Evolutionary conservation across 768 basidiomycete species (phyloP).

Genomic region (Mycena indigotica): DNA sequence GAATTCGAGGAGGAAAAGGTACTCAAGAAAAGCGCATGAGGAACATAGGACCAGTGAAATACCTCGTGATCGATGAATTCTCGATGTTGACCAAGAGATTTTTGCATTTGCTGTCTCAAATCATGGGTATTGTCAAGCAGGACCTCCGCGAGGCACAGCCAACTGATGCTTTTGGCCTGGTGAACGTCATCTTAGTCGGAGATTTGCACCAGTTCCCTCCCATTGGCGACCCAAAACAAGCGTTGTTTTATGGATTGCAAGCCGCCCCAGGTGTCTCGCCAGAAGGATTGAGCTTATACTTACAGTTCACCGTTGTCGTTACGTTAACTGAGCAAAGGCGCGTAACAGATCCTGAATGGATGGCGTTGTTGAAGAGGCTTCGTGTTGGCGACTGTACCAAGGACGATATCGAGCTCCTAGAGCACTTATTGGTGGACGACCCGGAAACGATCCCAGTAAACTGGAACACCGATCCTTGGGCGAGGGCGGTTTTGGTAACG

Average conservation of each 20-base stretch:
- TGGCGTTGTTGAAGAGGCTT: not conserved
- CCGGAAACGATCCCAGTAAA: not conserved
- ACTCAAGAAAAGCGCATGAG: constrained; percentile 13
- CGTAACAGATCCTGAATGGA: not conserved
- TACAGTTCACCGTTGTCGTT: not conserved
- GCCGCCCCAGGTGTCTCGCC: not conserved
- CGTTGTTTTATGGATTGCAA: not conserved
- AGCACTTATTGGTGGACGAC: not conserved
- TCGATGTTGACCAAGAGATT: constrained; percentile 40
- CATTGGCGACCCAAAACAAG: not conserved
- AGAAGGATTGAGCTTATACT: not conserved
- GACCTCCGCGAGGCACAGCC: not conserved
- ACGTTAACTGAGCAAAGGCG: not conserved
- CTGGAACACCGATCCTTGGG: not conserved
- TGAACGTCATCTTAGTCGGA: not conserved
- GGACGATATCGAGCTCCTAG: not conserved
- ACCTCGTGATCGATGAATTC: constrained; percentile 42
- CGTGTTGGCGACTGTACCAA: not conserved
- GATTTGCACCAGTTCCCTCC: not conserved
- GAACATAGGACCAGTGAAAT: constrained; percentile 23
- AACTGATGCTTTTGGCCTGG: not conserved
- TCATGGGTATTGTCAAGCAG: constrained; percentile 12
- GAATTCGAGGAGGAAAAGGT: not conserved
- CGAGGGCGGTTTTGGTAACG: not conserved
- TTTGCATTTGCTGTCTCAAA: constrained; percentile 22